Conservation (phyloP, 2,329 filamentous ascomycete species). For the Aspergillus ruber region DNA sequence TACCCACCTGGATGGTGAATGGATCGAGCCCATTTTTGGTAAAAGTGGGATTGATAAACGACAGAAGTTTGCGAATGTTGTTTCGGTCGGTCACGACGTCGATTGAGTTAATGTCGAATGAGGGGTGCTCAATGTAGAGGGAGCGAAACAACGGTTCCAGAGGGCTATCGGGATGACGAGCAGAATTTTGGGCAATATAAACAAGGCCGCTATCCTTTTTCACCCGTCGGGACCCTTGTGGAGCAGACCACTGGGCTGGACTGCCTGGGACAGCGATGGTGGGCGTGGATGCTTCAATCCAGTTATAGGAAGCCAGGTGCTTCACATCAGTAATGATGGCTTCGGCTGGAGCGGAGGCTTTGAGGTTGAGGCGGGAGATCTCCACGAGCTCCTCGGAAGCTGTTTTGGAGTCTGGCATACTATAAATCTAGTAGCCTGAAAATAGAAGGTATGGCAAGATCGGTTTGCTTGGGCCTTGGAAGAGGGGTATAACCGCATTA, state of each 20-base stretch:
- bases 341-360: background rate
- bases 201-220: conserved; percentile 23
- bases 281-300: conserved; percentile 37
- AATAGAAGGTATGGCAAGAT: no score
- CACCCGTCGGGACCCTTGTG: conserved; percentile 13
- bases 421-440: background rate
- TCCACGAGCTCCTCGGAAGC: background rate
- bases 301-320: conserved; percentile 47
- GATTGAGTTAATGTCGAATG: conserved; percentile 27
- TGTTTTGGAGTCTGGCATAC: background rate
- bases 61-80: conserved; percentile 45
- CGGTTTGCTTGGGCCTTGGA: no score
- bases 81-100: conserved; percentile 45
- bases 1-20: conserved; percentile 41
- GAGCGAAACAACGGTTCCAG: conserved; percentile 45
- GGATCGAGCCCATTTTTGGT: conserved; percentile 18
- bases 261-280: conserved; percentile 44
- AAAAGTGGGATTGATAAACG: conserved; percentile 32
- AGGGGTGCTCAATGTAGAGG: conserved; percentile 33
- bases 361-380: background rate
- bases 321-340: conserved; percentile 19
- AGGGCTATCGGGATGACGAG: conserved; percentile 38
- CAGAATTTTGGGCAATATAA: conserved; percentile 39
- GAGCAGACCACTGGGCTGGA: conserved; percentile 31
- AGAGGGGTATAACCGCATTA: no score